Evolutionary conservation across 805 yeast species (phyloP).

Genomic region (Nakazawaea holstii): DNA sequence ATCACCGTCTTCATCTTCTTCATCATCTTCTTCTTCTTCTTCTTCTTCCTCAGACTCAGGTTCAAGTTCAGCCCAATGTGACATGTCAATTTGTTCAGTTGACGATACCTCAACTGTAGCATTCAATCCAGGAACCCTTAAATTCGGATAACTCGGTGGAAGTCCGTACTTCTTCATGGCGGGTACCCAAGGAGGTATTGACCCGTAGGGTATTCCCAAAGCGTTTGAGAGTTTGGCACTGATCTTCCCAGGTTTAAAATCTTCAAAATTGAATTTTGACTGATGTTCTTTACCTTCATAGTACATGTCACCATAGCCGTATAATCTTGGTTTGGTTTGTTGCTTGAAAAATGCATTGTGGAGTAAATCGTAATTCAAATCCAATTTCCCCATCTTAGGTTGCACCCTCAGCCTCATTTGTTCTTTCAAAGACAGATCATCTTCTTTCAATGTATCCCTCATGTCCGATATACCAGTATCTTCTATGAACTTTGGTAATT

Average conservation of each 20-base stretch:
- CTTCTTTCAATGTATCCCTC: conserved; percentile 57
- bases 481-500: conserved; percentile 69
- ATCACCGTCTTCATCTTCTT: conserved; percentile 22
- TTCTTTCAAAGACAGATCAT: conserved; percentile 60
- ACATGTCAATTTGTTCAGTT: conserved; percentile 21
- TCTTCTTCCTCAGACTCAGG: conserved; percentile 23
- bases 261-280: conserved; percentile 20
- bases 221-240: conserved; percentile 63
- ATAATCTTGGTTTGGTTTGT: conserved; percentile 69
- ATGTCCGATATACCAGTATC: conserved; percentile 85
- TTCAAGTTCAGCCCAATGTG: conserved; percentile 27
- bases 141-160: conserved; percentile 75
- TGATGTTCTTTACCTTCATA: conserved; percentile 66
- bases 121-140: conserved; percentile 49
- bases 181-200: conserved; percentile 76
- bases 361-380: conserved; percentile 76
- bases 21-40: conserved; percentile 26
- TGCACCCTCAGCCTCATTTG: conserved; percentile 79
- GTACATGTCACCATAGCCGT: conserved; percentile 69
- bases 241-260: conserved; percentile 61
- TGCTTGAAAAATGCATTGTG: conserved; percentile 83
- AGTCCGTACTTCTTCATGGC: conserved; percentile 68
- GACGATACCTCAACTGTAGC: conserved; percentile 18
- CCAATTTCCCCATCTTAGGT: conserved; percentile 82
- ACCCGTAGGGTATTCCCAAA: conserved; percentile 53